Evolutionary conservation across 192 early-diverging fungal species (phyloP).

Genomic region (Chytriomyces sp.): DNA sequence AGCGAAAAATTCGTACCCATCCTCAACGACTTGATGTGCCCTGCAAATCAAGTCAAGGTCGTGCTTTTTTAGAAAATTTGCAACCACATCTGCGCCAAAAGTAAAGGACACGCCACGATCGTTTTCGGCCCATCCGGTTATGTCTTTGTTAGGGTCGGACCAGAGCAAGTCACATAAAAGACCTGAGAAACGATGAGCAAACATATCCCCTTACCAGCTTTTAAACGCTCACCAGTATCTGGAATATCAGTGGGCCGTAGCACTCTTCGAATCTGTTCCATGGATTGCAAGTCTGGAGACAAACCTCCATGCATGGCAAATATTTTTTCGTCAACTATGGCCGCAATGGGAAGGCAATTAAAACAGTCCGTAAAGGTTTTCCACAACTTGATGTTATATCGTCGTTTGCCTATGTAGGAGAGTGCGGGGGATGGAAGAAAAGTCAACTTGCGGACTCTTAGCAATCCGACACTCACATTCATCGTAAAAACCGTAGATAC

Average conservation of each 20-base stretch:
- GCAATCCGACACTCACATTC: conserved; percentile 68
- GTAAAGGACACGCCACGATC: conserved; percentile 96
- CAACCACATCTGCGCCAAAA: conserved; percentile 93
- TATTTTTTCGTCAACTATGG: conserved; percentile 97
- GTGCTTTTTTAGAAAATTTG: conserved; percentile 89
- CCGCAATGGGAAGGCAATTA: conserved; percentile 96
- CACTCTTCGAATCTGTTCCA: conserved; percentile 97
- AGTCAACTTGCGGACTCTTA: neutral
- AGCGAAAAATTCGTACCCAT: conserved; percentile 98
- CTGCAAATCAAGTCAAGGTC: conserved; percentile 97
- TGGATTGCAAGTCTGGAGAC: conserved; percentile 92
- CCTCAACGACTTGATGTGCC: conserved; percentile 97
- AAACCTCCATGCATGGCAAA: conserved; percentile 98
- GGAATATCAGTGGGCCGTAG: conserved; percentile 98
- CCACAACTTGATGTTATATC: conserved; percentile 99
- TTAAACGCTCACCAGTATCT: conserved; percentile 73
- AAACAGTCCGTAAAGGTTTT: conserved; percentile 99
- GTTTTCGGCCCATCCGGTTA: conserved; percentile 94
- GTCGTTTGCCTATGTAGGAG: conserved; percentile 72
- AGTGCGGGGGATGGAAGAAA: neutral
- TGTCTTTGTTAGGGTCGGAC: conserved; percentile 97
- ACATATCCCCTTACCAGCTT: no score
- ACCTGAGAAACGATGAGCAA: conserved; percentile 48
- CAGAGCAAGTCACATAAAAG: conserved; percentile 93
- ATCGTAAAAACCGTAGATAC: conserved; percentile 98